These are phyloP conservation scores for Pseudogymnoascus verrucosus DNA, from an alignment of 2,329 filamentous ascomycete species.

Conservation along the genomic window DNA sequence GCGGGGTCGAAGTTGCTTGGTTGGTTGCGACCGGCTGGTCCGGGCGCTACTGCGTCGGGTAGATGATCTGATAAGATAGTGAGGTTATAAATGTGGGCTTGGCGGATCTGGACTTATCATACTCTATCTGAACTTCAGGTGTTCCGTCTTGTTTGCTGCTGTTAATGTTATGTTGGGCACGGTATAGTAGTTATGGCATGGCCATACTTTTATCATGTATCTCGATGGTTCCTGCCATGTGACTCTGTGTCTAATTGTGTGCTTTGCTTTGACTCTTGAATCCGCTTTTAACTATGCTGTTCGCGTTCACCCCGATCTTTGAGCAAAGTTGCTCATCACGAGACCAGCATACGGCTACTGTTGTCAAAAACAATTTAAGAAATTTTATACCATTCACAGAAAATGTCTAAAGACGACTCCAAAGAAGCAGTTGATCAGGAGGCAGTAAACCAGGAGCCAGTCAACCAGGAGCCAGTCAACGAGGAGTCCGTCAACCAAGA, in stretches of 20 bases:
- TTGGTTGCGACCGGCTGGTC: neutral
- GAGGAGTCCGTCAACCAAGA: neutral
- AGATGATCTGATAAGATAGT: slow-evolving; percentile 10
- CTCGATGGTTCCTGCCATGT: neutral
- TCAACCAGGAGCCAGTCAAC: neutral
- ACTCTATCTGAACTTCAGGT: neutral
- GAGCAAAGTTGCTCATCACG: neutral
- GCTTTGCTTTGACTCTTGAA: neutral
- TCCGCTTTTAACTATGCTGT: neutral
- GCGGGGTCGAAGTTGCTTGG: neutral
- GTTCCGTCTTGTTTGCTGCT: neutral
- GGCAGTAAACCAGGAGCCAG: neutral
- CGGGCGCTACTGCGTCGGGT: neutral
- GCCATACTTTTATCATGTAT: neutral
- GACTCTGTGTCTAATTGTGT: neutral
- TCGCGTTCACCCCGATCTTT: neutral
- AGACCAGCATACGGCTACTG: neutral
- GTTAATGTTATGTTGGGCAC: neutral
- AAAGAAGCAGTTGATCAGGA: neutral
- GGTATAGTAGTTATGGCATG: neutral
- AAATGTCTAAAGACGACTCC: neutral
- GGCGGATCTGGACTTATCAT: neutral
- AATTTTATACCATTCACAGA: neutral
- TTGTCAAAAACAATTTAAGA: neutral
- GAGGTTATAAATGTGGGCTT: neutral